These are phyloP conservation scores for Rhizopogon roseolus DNA, from an alignment of 768 basidiomycete genomes.

Conservation along the genomic window DNA sequence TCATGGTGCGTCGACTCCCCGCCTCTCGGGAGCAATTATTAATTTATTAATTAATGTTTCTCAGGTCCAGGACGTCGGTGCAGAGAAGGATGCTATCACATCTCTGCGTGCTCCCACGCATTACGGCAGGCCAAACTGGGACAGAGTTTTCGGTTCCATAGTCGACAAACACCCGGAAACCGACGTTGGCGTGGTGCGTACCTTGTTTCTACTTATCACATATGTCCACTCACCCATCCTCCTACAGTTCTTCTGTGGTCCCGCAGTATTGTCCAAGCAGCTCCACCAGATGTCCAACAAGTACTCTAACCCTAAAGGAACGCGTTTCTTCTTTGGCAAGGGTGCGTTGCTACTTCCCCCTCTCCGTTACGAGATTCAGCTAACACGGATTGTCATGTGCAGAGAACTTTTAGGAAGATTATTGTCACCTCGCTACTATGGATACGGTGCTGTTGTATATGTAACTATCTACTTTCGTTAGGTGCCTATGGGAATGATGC, in stretches of 20 bases:
- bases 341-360: constrained; percentile 39
- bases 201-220: neutral
- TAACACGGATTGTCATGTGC: neutral
- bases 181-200: constrained; percentile 76
- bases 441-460: neutral
- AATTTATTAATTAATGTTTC: neutral
- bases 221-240: constrained; percentile 23
- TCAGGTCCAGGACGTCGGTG: constrained; percentile 85
- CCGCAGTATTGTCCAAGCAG: constrained; percentile 59
- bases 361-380: neutral
- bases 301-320: constrained; percentile 73
- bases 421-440: neutral
- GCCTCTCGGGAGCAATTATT: constrained; percentile 1
- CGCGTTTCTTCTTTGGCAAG: constrained; percentile 89
- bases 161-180: constrained; percentile 81
- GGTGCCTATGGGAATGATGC: neutral
- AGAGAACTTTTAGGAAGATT: constrained; percentile 17
- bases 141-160: constrained; percentile 67
- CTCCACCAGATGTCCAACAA: constrained; percentile 82
- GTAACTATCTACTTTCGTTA: neutral
- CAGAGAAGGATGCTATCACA: constrained; percentile 89
- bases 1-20: constrained; percentile 50
- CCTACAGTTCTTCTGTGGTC: constrained; percentile 80
- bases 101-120: constrained; percentile 87
- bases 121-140: constrained; percentile 88